These are phyloP conservation scores for Aureobasidium sp. DNA, from an alignment of 2,329 filamentous ascomycete species.

Conservation along the genomic window DNA sequence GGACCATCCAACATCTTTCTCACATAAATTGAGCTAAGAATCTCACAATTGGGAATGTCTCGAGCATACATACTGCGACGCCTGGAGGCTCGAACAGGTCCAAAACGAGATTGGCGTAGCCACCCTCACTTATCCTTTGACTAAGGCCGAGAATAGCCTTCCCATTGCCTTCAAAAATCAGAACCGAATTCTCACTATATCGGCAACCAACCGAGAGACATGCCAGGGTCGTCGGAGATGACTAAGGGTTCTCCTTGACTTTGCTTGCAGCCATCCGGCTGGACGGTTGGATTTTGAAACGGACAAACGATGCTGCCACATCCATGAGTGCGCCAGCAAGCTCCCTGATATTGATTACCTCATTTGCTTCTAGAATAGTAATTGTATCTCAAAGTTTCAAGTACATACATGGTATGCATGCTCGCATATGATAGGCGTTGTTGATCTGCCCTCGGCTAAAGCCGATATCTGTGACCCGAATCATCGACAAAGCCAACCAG, in stretches of 20 bases:
- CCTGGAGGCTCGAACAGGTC: too few relatives aligned
- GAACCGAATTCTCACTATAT: neutral
- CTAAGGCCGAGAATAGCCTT: too few relatives aligned
- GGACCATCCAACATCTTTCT: too few relatives aligned
- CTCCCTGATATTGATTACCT: neutral
- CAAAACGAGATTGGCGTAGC: too few relatives aligned
- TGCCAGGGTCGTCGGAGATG: neutral
- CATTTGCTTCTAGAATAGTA: neutral
- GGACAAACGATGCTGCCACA: neutral
- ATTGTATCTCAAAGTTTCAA: neutral
- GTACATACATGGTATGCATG: neutral
- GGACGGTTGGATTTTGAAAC: neutral
- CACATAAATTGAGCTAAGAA: too few relatives aligned
- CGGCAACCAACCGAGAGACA: neutral
- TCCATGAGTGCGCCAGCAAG: neutral
- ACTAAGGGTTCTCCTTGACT: neutral
- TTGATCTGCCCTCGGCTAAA: constrained; percentile 2
- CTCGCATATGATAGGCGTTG: neutral
- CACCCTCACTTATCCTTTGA: too few relatives aligned
- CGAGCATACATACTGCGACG: too few relatives aligned
- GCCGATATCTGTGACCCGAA: constrained; percentile 9
- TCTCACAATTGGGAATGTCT: too few relatives aligned
- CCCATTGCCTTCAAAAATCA: too few relatives aligned
- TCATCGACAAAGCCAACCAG: neutral
- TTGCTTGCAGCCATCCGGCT: neutral